Base-by-base conservation (phyloP, 2,329 filamentous ascomycete species). In the Gaeumannomyces tritici region DNA sequence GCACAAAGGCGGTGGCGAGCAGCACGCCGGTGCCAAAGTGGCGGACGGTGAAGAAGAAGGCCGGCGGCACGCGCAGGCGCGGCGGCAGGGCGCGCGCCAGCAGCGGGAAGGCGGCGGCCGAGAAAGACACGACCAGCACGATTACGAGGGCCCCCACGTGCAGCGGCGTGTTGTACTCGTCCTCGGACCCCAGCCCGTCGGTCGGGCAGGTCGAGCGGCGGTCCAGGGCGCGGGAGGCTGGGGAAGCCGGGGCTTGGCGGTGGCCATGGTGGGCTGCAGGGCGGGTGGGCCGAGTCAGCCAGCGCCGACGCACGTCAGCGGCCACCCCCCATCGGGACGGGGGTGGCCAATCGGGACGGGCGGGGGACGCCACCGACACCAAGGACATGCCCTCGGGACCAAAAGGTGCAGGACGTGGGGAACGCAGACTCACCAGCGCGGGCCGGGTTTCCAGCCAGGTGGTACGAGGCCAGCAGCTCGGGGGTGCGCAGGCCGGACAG, bases 11-110 rank as follows among this genome's bases (percentile, higher is more conserved):
- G 1, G 90, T 93, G 13, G 90, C 89, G 65, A 93, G 87, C 26
- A 93, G 78, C 26, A 93, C 90, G 63, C 90, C 90, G 1, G 90
- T 93, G 69, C 90, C 88, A 65, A 90, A 88, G 75, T 91, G 88
- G 65, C 83, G 79, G 59, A 84, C 80, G 61, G 76, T 72, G 70
- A 85, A 84, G 73, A 85, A 81, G 72, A 85, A 80, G 59, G 72
- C 73, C 26, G 75, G 72, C 1, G 84, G 84, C 60, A 87, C 84
- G 62, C 77, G 80, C 59, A 86, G 71, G 31, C 31, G 57, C 21
- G 77, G 73, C 27, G 81, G 81, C 57, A 83, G 76, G 65, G 76
- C 76, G 61, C 76, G 72, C 35, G 82, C 83, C 57, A 86, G 70
- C 61, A 87, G 75, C 1, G 84, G 83, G 63, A 86, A 83, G 3